Conservation (phyloP, 2,329 filamentous ascomycete species). For the Bimuria novae-zelandiae region DNA sequence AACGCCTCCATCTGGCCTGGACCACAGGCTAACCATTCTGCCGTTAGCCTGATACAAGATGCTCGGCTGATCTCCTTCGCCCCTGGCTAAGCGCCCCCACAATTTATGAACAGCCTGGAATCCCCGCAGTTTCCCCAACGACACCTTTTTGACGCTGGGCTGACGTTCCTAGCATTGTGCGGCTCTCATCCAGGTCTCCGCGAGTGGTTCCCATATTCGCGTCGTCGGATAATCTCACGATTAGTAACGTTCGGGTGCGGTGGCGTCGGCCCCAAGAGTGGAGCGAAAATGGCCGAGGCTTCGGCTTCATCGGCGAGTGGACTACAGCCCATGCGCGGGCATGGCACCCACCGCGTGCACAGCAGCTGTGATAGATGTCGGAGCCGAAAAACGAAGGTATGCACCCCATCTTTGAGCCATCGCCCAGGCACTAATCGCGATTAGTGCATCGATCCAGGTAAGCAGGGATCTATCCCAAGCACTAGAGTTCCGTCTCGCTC, state of each 20-base stretch:
- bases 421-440: constrained; percentile 30
- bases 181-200: constrained; percentile 16
- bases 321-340: constrained; percentile 24
- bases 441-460: constrained; percentile 48
- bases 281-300: constrained; percentile 33
- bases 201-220: constrained; percentile 9
- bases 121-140: constrained; percentile 22
- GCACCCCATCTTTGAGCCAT: constrained; percentile 4
- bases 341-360: constrained; percentile 41
- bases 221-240: constrained; percentile 27
- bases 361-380: constrained; percentile 46
- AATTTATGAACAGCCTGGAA: constrained; percentile 14
- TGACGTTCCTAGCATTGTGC: constrained; percentile 16
- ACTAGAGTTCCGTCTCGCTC: too few species aligned
- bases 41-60: constrained; percentile 9
- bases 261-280: constrained; percentile 4
- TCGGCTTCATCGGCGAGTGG: constrained; percentile 18
- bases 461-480: constrained; percentile 13
- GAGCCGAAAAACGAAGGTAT: constrained; percentile 45
- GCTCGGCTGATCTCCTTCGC: background rate
- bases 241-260: constrained; percentile 3
- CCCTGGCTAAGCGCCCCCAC: constrained; percentile 26
- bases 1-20: background rate
- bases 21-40: background rate
- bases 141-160: constrained; percentile 12